Evolutionary conservation across 2,329 filamentous ascomycete genomes (phyloP), one percentile per base, ranked within the genome.

Genomic region (Metarhizium robertsii): DNA sequence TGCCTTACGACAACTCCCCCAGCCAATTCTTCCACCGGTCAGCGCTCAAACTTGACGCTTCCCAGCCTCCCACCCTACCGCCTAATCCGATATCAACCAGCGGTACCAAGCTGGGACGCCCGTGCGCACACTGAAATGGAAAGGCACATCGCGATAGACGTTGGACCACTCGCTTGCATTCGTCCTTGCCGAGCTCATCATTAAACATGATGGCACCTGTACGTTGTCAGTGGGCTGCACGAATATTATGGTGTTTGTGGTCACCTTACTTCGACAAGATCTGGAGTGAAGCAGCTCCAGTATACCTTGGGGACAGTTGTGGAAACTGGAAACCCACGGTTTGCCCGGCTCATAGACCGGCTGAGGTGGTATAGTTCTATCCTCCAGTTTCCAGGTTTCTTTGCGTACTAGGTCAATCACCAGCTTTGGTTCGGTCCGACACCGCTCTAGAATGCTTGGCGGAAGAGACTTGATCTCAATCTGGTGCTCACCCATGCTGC

Each of bases 71-170:
- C 43, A 67, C 61, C 29, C 57, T 61, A 20, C 50, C 50, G 2
- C 59, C 62, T 7, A 55, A 56, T 1, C 75, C 75, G 34, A 85
- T 57, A 58, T 83, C 77, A 4, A 85, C 67, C n/a, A 87, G 58
- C 2, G 84, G 84, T 6, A 80, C 78, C 78, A 87, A 80, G 38
- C 80, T 84, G 1, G 84, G 84, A 53, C 85, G 75, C 0, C 90
- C 90, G 73, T 95, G 90, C 1, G 90, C 90, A 69, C 90, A 95
- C 65, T 90, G 85, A 61, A 94, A 94, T 0, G 90, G 89, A 59
- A 92, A 89, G 0, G 75, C 76, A 61, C 87, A 91, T 0, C 63
- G 65, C 0, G 79, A 77, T n/a, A 94, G 70, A 3, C 75, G 75
- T 2, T 54, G 58, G 0, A 92, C 67, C 38, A 94, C 68, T 0